phyloP scores from a whole-genome alignment of 1,284 basidiomycete species.

The Stereum hirsutum region DNA sequence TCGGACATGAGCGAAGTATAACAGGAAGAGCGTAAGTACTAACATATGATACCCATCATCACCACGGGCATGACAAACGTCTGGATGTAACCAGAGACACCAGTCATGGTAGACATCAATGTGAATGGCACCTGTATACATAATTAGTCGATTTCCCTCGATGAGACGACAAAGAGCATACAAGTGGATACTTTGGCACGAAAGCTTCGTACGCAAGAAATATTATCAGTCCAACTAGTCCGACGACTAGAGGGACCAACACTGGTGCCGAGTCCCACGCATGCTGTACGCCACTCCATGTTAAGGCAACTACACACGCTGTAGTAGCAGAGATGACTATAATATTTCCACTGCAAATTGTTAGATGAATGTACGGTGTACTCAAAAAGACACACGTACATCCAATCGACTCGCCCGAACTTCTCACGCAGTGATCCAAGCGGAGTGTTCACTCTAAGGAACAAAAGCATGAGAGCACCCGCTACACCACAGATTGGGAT shows the following conservation, averaged over 20 bases:
- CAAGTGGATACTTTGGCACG: constrained; percentile 16
- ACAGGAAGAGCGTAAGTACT: constrained; percentile 7
- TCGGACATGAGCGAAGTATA: background rate
- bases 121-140: constrained; percentile 18
- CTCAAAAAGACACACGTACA: constrained; percentile 17
- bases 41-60: background rate
- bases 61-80: constrained; percentile 6
- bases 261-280: constrained; percentile 26
- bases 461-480: constrained; percentile 23
- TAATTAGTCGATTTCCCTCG: background rate
- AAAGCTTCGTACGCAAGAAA: constrained; percentile 18
- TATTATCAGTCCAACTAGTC: constrained; percentile 16
- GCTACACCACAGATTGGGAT: constrained; percentile 30
- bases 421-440: constrained; percentile 22
- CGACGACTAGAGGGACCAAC: constrained; percentile 26
- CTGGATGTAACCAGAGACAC: constrained; percentile 19
- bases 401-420: constrained; percentile 27
- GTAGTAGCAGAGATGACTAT: constrained; percentile 24
- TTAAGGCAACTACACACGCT: constrained; percentile 24
- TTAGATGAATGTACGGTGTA: background rate
- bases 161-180: constrained; percentile 5
- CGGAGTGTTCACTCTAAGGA: constrained; percentile 28
- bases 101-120: constrained; percentile 19
- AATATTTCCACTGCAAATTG: constrained; percentile 24
- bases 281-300: constrained; percentile 27